Base-by-base conservation (phyloP, 352 stramenopile genomes). In the Globisporangium uncinulatum region DNA sequence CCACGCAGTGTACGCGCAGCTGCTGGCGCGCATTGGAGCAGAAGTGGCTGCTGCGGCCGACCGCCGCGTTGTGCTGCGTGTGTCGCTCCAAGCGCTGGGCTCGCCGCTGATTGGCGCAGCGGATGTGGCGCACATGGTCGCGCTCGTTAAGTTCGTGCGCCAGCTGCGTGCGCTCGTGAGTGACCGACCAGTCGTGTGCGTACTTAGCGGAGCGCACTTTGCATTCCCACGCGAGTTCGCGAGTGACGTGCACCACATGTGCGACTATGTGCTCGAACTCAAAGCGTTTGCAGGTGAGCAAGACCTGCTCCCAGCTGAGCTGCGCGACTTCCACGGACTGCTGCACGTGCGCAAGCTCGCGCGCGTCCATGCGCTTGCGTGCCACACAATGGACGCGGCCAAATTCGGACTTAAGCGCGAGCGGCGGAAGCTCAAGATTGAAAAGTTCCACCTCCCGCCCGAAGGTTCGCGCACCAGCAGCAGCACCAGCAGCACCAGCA, bases 361-460 rank as follows among this genome's bases (percentile, higher is more conserved):
- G 47, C 73, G 73, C 21, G 52, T 86, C 31, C 74, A 91, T 45
- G 58, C 81, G 6, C 60, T 91, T 1, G 73, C 81, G 21, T 73
- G 67, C 24, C 70, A 89, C 57, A 69, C 76, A 11, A 56, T 77
- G 1, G 78, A 84, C 45, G 74, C 79, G 34, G 67, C 68, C 41
- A 82, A 83, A 32, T 83, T 79, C 31, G 81, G 78, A 13, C 51
- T 91, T 51, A 86, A 86, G 57, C 76, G 81, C 37, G 78, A 86
- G 37, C 74, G 69, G 5, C 78, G 81, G 20, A 89, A 89, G 62
- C 65, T 89, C n/a, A 83, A 81, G 53, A 73, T 91, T 50, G 81
- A 91, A n/a, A 84, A 86, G 53, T 83, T 91, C 46, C 81, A 91
- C 53, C 60, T 91, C 19, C 78, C 75, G 0, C 81, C 81, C 0